Percentiles rank a stretch among this genome's conserved stretches.
These are phyloP conservation scores for Calycina marina DNA, from an alignment of 2,329 filamentous ascomycete species.

Conservation along the genomic window DNA sequence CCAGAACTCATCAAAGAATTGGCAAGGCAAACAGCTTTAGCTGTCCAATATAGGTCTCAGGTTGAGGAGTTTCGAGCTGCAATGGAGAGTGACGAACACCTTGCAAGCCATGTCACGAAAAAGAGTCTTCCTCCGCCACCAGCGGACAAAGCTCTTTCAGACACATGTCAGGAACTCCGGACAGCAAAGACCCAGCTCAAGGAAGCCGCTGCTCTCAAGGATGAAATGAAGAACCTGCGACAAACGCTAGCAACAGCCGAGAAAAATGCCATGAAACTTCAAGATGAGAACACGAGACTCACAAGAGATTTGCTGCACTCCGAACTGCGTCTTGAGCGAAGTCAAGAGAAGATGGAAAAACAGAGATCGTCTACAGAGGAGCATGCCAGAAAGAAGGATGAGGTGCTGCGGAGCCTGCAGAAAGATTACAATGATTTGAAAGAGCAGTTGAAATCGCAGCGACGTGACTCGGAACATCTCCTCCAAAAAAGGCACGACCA, in stretches of 20 bases:
- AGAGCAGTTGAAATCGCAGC: slow-evolving; percentile 35
- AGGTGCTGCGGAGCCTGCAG: slow-evolving; percentile 33
- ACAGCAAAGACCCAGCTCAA: slow-evolving; percentile 38
- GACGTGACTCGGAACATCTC: slow-evolving; percentile 40
- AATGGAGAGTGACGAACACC: slow-evolving; percentile 27
- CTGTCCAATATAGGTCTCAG: slow-evolving; percentile 41
- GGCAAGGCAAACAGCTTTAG: slow-evolving; percentile 40
- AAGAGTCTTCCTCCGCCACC: slow-evolving; percentile 29
- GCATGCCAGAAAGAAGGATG: slow-evolving; percentile 29
- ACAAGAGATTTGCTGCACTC: slow-evolving; percentile 16
- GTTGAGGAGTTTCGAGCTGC: slow-evolving; percentile 43
- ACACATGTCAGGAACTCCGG: slow-evolving; percentile 39
- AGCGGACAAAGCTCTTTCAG: slow-evolving; percentile 35
- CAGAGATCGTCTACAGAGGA: slow-evolving; percentile 31
- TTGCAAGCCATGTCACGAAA: slow-evolving; percentile 20
- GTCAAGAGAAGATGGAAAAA: slow-evolving; percentile 22
- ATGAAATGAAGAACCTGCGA: slow-evolving; percentile 38
- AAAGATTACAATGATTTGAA: slow-evolving; percentile 39
- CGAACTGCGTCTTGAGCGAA: slow-evolving; percentile 16
- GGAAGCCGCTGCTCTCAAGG: slow-evolving; percentile 35
- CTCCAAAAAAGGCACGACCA: slow-evolving; percentile 41
- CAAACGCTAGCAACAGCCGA: slow-evolving; percentile 34
- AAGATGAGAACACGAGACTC: slow-evolving; percentile 20
- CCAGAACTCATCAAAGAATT: slow-evolving; percentile 37
- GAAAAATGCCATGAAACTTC: slow-evolving; percentile 15